These are phyloP conservation scores for Cutaneotrichosporon sp. DNA, from an alignment of 1,284 basidiomycete genomes.

Conservation along the genomic window DNA sequence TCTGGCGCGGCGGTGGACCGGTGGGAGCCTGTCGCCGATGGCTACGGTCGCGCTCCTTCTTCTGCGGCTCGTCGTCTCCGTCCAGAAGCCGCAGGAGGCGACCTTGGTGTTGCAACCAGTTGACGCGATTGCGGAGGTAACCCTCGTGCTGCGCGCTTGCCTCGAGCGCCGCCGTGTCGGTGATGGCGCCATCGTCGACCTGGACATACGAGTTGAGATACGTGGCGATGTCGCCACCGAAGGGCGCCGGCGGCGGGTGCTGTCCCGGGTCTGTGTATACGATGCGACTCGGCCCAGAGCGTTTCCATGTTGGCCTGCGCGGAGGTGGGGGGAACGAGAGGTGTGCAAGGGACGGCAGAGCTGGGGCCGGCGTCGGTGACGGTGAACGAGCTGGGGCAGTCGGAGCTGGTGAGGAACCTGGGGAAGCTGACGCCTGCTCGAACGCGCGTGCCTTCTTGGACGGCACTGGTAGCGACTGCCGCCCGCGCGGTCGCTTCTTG, in stretches of 20 bases:
- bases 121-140: slow-evolving; percentile 57
- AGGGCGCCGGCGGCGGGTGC: slow-evolving; percentile 58
- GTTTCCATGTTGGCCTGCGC: slow-evolving; percentile 58
- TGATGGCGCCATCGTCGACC: slow-evolving; percentile 56
- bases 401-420: slow-evolving; percentile 23
- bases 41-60: slow-evolving; percentile 18
- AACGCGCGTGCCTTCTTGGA: slow-evolving; percentile 28
- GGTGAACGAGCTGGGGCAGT: slow-evolving; percentile 26
- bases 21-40: slow-evolving; percentile 20
- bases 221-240: slow-evolving; percentile 59
- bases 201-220: slow-evolving; percentile 66
- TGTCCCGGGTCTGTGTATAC: slow-evolving; percentile 68
- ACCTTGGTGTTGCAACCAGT: slow-evolving; percentile 51
- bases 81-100: slow-evolving; percentile 52
- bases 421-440: slow-evolving; percentile 14
- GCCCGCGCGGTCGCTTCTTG: slow-evolving; percentile 30
- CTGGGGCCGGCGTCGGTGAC: slow-evolving; percentile 41
- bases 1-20: slow-evolving; percentile 34
- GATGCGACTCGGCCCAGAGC: slow-evolving; percentile 63
- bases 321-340: slow-evolving; percentile 40
- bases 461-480: slow-evolving; percentile 32
- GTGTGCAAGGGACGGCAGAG: slow-evolving; percentile 43
- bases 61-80: slow-evolving; percentile 46
- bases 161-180: slow-evolving; percentile 56
- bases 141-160: slow-evolving; percentile 59